Percentiles rank a stretch among this genome's conserved stretches.
Evolutionary conservation across 2,329 filamentous ascomycete genomes (phyloP).

Genomic region (Gaeumannomyces tritici): DNA sequence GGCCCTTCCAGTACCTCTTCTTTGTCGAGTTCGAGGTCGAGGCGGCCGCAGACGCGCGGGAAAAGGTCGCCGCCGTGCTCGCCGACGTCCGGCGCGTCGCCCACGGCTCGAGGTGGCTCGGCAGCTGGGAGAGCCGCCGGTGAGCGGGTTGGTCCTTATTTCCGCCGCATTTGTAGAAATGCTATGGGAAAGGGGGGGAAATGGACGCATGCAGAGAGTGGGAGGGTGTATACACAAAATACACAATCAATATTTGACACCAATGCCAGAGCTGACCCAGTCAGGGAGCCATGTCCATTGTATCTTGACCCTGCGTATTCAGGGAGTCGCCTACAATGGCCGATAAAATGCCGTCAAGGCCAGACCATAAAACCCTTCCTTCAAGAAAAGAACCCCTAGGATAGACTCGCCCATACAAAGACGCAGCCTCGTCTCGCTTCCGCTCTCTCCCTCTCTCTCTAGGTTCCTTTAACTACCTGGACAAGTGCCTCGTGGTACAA

Average conservation of each 20-base stretch:
- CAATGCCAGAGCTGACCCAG: neutral
- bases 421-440: neutral
- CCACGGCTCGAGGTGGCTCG: slow-evolving; percentile 58
- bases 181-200: neutral
- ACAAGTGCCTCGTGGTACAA: neutral
- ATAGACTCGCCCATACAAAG: neutral
- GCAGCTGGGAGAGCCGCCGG: slow-evolving; percentile 48
- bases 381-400: neutral
- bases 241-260: no score
- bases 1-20: slow-evolving; percentile 86
- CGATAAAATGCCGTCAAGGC: neutral
- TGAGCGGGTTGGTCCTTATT: neutral
- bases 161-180: neutral
- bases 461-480: neutral
- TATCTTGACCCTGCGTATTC: neutral
- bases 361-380: neutral
- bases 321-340: no score
- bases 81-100: slow-evolving; percentile 46
- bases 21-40: slow-evolving; percentile 77
- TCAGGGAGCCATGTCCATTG: neutral
- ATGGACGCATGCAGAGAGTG: neutral
- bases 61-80: slow-evolving; percentile 49
- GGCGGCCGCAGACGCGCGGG: slow-evolving; percentile 25
- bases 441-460: neutral
- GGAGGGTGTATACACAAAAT: neutral